These are phyloP conservation scores for Escallonia rubra DNA, from an alignment of 129 eudicot species.

Conservation along the genomic window DNA sequence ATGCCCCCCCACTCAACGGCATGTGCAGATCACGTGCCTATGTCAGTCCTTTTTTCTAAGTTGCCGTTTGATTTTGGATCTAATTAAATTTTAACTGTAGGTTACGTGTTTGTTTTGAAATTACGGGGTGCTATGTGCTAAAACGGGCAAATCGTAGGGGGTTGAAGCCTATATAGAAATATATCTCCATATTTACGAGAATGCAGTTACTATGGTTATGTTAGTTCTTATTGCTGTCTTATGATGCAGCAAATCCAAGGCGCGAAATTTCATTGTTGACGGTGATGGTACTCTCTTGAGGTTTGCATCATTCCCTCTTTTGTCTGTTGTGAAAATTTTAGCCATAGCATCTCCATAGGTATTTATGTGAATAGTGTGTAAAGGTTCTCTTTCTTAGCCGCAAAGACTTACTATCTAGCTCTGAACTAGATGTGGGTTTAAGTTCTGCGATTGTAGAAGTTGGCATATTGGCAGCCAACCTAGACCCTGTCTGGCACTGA, in stretches of 20 bases:
- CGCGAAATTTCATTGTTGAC: constrained; percentile 28
- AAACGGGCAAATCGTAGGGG: no score
- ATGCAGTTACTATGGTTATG: constrained; percentile 10
- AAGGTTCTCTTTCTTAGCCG: constrained; percentile 4
- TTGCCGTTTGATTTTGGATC: no score
- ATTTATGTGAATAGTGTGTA: background rate
- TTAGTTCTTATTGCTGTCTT: constrained; percentile 13
- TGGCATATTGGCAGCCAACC: background rate
- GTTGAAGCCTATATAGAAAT: background rate
- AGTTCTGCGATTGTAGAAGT: background rate
- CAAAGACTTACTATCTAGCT: background rate
- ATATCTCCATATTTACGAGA: background rate
- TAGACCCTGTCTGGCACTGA: background rate
- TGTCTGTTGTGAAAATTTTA: constrained; percentile 4
- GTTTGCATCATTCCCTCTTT: constrained; percentile 33
- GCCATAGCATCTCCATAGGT: background rate
- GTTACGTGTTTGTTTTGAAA: no score
- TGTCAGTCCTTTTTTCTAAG: no score
- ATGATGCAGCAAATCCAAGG: constrained; percentile 47
- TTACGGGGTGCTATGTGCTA: no score
- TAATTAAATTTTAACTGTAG: no score
- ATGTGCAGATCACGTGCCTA: no score
- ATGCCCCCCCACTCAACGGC: no score
- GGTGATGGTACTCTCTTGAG: constrained; percentile 43
- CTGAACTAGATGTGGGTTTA: background rate